Conservation (phyloP, 179 eudicot genomes). For the Beta lomatogona region DNA sequence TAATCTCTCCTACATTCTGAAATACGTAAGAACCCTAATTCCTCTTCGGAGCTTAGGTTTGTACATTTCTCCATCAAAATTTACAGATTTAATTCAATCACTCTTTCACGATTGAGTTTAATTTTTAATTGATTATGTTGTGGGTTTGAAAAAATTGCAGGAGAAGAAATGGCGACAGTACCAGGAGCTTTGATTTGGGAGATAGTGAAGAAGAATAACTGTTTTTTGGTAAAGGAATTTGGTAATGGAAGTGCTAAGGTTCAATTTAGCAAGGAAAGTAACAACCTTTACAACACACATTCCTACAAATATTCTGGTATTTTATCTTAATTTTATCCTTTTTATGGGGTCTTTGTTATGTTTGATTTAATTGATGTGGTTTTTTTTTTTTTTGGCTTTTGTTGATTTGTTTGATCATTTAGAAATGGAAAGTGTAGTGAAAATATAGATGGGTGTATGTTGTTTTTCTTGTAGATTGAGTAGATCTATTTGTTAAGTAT, state of each 20-base stretch:
- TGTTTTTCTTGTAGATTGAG: not conserved
- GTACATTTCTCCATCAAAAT: not conserved
- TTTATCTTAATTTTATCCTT: not conserved
- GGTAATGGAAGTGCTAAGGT: conserved; percentile 79
- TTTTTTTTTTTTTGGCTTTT: not conserved
- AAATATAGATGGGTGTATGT: not conserved
- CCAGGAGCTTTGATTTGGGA: conserved; percentile 95
- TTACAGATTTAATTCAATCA: not conserved
- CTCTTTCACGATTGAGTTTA: not conserved
- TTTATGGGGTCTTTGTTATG: not conserved
- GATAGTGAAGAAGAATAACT: conserved; percentile 92
- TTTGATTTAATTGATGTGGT: not conserved
- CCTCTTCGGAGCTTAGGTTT: conserved; percentile 20
- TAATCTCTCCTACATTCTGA: not conserved
- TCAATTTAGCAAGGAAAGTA: conserved; percentile 73
- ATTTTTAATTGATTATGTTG: not conserved
- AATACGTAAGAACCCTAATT: not conserved
- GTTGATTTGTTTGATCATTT: not conserved
- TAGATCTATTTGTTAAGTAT: not conserved
- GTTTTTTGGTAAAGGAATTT: conserved; percentile 84
- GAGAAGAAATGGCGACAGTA: conserved; percentile 66
- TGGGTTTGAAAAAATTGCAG: not conserved
- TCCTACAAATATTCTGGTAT: conserved; percentile 88
- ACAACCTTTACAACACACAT: conserved; percentile 83
- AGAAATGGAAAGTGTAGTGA: not conserved